Conservation (phyloP, 2,329 filamentous ascomycete genomes). For the Monilinia polystroma region DNA sequence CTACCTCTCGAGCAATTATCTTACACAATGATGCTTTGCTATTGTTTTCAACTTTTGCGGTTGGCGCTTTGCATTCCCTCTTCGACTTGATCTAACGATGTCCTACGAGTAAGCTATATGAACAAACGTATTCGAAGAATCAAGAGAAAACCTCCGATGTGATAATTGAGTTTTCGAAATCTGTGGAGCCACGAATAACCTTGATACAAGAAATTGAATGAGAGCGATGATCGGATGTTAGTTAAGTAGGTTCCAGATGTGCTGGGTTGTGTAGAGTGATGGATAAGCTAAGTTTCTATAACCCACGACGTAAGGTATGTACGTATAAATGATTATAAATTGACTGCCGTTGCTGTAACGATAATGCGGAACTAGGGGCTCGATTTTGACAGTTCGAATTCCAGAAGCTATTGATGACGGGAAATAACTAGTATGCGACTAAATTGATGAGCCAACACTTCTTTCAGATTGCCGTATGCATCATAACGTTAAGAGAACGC, state of each 20-base stretch:
- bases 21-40: neutral
- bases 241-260: neutral
- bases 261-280: neutral
- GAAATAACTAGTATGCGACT: neutral
- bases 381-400: neutral
- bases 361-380: neutral
- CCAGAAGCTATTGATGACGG: neutral
- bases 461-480: neutral
- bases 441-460: conserved; percentile 3
- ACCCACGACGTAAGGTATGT: neutral
- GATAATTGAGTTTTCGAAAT: neutral
- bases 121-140: neutral
- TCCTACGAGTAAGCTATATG: neutral
- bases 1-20: too few relatives aligned
- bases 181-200: neutral
- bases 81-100: neutral
- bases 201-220: too few relatives aligned
- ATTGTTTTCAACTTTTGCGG: neutral
- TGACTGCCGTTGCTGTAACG: neutral
- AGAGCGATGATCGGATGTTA: neutral
- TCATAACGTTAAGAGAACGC: neutral
- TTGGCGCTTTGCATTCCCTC: neutral
- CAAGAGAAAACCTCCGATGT: neutral
- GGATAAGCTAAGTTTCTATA: neutral
- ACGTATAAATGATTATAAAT: too few relatives aligned